Evolutionary conservation across 495 filamentous ascomycete genomes (phyloP), one percentile per base, ranked within the genome.

Genomic region (Beverwykella pulmonaria): DNA sequence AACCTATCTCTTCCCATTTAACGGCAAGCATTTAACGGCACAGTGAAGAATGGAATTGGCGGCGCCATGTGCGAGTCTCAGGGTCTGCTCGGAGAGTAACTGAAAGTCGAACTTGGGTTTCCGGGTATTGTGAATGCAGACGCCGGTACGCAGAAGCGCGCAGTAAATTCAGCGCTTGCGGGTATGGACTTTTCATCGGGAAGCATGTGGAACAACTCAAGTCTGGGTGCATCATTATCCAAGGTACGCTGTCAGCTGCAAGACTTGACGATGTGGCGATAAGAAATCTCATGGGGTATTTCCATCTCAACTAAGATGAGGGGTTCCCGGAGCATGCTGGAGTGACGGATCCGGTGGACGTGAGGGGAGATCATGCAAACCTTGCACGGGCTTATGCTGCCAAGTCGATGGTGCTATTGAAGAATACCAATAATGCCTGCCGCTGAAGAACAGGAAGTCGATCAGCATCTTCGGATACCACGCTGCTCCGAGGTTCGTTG

Each of bases 391-490:
- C 30, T 34, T 34, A 34, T 34, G 30, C 9, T 80, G 82, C 4
- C 84, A 81, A 32, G 82, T 81, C 8, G 81, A 77, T 17, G 30
- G 86, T 89, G 0, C 66, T 90, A 34, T 74, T 90, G 0, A 89
- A 90, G 77, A 90, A 89, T 59, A 66, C 70, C 15, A 79, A 82
- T 29, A 70, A 75, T 20, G 77, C 79, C 70, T 90, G 5, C 87
- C 87, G 0, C 73, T 90, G 34, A 75, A 71, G 0, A 34, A 34
- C 12, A 80, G 82, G 7, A 76, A 70, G 26, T 84, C 78, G 65
- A 78, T 90, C 15, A 82, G 79, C 2, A 78, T 90, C 20, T 83
- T 87, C 61, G 87, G 87, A 12, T 82, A 86, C 19, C 86, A 88
- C 44, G 87, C 86, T 17, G 30, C 30, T 34, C 30, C 30, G 4